Base-by-base conservation (phyloP, 2,329 filamentous ascomycete species). In the Ilyonectria destructans region DNA sequence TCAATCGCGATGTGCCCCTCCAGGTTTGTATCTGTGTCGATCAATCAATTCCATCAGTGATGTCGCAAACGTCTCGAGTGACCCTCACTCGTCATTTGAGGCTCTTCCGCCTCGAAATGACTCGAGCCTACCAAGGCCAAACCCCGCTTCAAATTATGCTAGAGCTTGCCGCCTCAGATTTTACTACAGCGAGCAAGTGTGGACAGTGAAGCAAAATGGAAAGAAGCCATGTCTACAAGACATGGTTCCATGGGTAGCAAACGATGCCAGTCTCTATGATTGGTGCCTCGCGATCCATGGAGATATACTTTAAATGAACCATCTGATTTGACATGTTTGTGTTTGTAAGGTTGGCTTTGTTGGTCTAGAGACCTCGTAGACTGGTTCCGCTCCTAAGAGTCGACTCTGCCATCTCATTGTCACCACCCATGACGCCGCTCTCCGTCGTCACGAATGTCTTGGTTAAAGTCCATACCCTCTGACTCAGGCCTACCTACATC, bases 141-240 rank as follows among this genome's bases (percentile, higher is more conserved):
- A 60, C 64, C 54, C 69, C 77, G 87, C 88, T 90, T 90, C 87
- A 82, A 88, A 84, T 84, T 82, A 85, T 88, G 88, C 88, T 90
- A 90, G 88, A 90, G 88, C 88, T 89, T 89, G 87, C 84, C 88
- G 88, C 82, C 83, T 85, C 79, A 82, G 79, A 77, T 75, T 77
- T 57, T 79, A 75, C 83, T 81, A 89, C 84, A 85, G 84, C 87
- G 88, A 80, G 85, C 86, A 88, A 88, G 89, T 90, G 89, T 90
- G 89, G 89, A 91, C 89, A 89, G 82, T 89, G 89, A 91, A 91
- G 89, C 89, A 85, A 91, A 74, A 91, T 82, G 67, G 82, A 87
- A 83, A 83, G 74, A 75, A 68, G 72, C 68, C 72, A 65, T 60
- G 66, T 73, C 73, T 70, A 69, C 67, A 68, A 73, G 65, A 64